Base-by-base conservation (phyloP, 192 early-diverging fungal species). In the Lobosporangium transversale region DNA sequence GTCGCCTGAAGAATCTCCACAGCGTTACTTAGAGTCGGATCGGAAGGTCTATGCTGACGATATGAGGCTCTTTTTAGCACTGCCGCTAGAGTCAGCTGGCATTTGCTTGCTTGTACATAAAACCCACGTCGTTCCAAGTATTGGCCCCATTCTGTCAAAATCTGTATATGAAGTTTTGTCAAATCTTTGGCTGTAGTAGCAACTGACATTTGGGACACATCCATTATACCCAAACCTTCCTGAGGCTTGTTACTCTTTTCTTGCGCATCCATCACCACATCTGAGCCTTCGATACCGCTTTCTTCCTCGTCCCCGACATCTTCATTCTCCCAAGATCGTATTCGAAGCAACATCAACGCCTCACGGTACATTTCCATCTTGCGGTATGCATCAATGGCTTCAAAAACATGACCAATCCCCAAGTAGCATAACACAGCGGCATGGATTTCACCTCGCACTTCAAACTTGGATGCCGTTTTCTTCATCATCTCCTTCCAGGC, bases 301-400 rank as follows among this genome's bases (percentile, higher is more conserved):
- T 44, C 37, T 42, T 62, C 33, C 7, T 35, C 55, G 2, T 48
- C 51, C 1, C 55, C 52, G 27, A 63, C 49, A 11, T 58, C 61
- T 2, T 63, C 53, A 4, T 67, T 52, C 18, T 67, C 64, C 73
- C 58, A 66, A 8, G 56, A 27, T 6, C 73, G 29, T 36, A 76
- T 76, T 3, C 73, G 73, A 18, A 76, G 58, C 18, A 76, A 31
- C 59, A 62, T 70, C 23, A 80, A 31, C 4, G 68, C 60, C 44
- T 80, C 83, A 40, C 85, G 64, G 52, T 66, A 84, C 45, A 82
- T 57, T 14, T 53, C 55, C 18, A 33, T 58, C 32, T 74, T 69
- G n/a, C 70, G 47, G 42, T 84, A 86, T 2, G 70, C 67, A 37
- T 80, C 70, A 27, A 86, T 57, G 2, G 85, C 85, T 30, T 84